A percentile compares a stretch with the other conserved stretches of the same genome.
Conservation (phyloP, 345 rosid genomes). For the Viola odorata region DNA sequence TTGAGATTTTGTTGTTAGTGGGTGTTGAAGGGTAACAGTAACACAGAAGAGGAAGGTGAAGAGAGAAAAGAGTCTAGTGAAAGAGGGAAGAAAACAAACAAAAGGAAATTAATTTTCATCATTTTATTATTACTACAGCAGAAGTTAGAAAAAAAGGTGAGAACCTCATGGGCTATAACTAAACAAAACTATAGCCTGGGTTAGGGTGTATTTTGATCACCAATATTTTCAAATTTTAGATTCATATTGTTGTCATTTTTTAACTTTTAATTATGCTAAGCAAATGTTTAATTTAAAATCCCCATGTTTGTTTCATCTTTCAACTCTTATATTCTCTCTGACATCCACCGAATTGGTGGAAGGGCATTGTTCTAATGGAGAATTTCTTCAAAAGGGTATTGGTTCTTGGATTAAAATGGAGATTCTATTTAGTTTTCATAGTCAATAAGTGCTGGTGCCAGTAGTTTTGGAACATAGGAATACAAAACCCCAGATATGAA, state of each 20-base stretch:
- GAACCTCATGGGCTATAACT: constrained; percentile 31
- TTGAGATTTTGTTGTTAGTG: constrained; percentile 23
- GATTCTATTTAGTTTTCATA: no score
- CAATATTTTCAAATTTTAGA: constrained; percentile 26
- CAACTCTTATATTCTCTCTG: constrained; percentile 19
- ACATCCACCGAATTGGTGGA: constrained; percentile 16
- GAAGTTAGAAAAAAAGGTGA: constrained; percentile 30
- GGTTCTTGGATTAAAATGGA: no score
- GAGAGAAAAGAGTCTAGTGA: constrained; percentile 19
- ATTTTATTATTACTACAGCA: constrained; percentile 37
- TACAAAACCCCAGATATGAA: constrained; percentile 8
- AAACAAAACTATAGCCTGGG: constrained; percentile 23
- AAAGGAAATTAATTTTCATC: constrained; percentile 32
- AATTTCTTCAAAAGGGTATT: neutral
- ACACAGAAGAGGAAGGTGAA: constrained; percentile 13
- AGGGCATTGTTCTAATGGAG: constrained; percentile 6
- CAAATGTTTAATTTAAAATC: constrained; percentile 10
- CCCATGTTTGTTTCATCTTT: constrained; percentile 11
- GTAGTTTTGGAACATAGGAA: constrained; percentile 8
- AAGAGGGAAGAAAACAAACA: constrained; percentile 5
- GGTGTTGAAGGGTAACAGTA: constrained; percentile 25
- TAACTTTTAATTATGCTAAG: constrained; percentile 15
- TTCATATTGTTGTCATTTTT: constrained; percentile 26
- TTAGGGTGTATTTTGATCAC: constrained; percentile 19
- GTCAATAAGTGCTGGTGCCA: constrained; percentile 2